Conservation (phyloP, 805 yeast genomes). For the Kodamaea lidongshanica region DNA sequence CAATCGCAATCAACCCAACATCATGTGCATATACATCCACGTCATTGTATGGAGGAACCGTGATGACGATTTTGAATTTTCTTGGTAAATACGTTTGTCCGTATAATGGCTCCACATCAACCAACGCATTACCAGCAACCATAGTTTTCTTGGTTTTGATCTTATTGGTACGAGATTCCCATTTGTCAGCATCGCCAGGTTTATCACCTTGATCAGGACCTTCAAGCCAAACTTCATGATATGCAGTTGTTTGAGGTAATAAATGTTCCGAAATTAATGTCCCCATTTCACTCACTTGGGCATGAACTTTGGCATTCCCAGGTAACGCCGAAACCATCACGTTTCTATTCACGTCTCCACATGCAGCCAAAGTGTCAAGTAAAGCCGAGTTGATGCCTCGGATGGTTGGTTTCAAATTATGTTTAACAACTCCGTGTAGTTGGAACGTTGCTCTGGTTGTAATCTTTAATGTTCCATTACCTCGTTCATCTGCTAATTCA, state of each 20-base stretch:
- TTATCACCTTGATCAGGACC: slow-evolving; percentile 73
- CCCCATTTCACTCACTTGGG: slow-evolving; percentile 62
- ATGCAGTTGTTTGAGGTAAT: slow-evolving; percentile 88
- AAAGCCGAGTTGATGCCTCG: slow-evolving; percentile 87
- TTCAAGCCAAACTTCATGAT: slow-evolving; percentile 94
- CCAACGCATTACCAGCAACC: slow-evolving; percentile 82
- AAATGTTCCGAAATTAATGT: slow-evolving; percentile 69
- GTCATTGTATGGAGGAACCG: slow-evolving; percentile 94
- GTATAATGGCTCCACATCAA: slow-evolving; percentile 79
- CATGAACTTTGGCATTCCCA: slow-evolving; percentile 72
- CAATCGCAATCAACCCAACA: slow-evolving; percentile 85
- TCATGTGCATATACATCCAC: slow-evolving; percentile 96
- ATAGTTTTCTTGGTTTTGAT: slow-evolving; percentile 75
- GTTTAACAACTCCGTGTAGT: slow-evolving; percentile 89
- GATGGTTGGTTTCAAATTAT: slow-evolving; percentile 80
- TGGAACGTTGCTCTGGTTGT: slow-evolving; percentile 98
- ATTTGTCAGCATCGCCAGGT: slow-evolving; percentile 55
- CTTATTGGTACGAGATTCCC: slow-evolving; percentile 64
- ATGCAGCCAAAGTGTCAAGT: slow-evolving; percentile 94
- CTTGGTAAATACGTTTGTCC: slow-evolving; percentile 87
- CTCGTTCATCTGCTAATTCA: slow-evolving; percentile 70
- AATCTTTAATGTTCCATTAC: slow-evolving; percentile 88
- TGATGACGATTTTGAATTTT: slow-evolving; percentile 89
- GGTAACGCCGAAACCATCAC: slow-evolving; percentile 93
- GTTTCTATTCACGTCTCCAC: slow-evolving; percentile 97